These are phyloP conservation scores for Theobroma cacao DNA, from an alignment of 345 rosid species.

Conservation along the genomic window DNA sequence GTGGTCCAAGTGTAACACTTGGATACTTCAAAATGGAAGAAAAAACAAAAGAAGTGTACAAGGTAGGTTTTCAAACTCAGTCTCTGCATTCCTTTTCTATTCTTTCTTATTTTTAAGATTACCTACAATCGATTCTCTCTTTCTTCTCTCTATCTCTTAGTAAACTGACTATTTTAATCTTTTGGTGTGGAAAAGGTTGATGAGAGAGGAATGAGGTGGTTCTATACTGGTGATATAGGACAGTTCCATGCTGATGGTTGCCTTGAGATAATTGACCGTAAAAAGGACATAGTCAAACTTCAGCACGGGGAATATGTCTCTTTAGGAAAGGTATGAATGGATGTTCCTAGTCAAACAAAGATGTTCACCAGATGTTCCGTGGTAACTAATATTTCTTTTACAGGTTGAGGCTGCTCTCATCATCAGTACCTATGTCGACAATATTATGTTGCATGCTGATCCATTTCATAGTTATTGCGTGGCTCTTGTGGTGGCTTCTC, in stretches of 20 bases:
- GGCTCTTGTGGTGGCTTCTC: slow-evolving; percentile 81
- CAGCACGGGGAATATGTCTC: slow-evolving; percentile 99
- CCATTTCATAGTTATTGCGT: slow-evolving; percentile 89
- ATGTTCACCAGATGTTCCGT: neutral
- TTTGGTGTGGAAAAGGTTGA: slow-evolving; percentile 59
- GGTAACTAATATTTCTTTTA: slow-evolving; percentile 19
- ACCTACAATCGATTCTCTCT: neutral
- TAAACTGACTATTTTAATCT: neutral
- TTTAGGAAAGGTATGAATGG: slow-evolving; percentile 74
- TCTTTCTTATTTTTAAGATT: neutral
- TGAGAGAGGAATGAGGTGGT: slow-evolving; percentile 94
- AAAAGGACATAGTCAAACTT: slow-evolving; percentile 95
- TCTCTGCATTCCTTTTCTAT: neutral
- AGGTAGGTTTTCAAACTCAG: slow-evolving; percentile 41
- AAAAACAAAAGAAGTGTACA: slow-evolving; percentile 84
- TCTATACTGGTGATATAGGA: slow-evolving; percentile 97
- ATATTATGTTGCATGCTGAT: slow-evolving; percentile 90
- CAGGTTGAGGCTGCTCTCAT: slow-evolving; percentile 91
- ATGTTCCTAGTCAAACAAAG: slow-evolving; percentile 4
- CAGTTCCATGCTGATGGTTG: slow-evolving; percentile 92
- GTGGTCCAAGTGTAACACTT: slow-evolving; percentile 87
- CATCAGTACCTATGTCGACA: slow-evolving; percentile 75
- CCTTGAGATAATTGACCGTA: slow-evolving; percentile 95
- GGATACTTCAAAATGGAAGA: slow-evolving; percentile 94
- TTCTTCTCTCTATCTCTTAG: neutral